Conservation (phyloP, 2,329 filamentous ascomycete genomes). For the Colletotrichum tofieldiae region DNA sequence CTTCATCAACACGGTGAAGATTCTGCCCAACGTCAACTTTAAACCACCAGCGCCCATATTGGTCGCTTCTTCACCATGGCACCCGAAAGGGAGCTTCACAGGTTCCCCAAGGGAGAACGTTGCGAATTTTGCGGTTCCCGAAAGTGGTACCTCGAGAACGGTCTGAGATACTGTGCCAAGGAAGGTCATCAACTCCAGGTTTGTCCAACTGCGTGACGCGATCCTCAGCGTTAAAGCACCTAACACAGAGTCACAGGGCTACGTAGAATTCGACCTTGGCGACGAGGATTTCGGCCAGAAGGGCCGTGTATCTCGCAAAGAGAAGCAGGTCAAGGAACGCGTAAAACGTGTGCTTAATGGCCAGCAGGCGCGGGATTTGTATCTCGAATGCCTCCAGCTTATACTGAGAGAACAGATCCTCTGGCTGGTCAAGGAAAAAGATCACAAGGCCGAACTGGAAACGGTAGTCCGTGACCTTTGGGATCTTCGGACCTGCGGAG, state of each 20-base stretch:
- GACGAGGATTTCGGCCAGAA: slow-evolving; percentile 79
- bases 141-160: slow-evolving; percentile 82
- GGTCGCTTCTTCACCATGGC: slow-evolving; percentile 52
- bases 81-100: slow-evolving; percentile 61
- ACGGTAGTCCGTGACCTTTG: slow-evolving; percentile 87
- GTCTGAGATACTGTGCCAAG: slow-evolving; percentile 80
- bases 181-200: slow-evolving; percentile 87
- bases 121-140: slow-evolving; percentile 79
- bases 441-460: slow-evolving; percentile 82
- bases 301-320: slow-evolving; percentile 69
- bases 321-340: slow-evolving; percentile 71
- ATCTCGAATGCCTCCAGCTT: slow-evolving; percentile 87
- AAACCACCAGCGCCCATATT: neutral
- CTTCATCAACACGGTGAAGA: slow-evolving; percentile 14
- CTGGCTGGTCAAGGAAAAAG: slow-evolving; percentile 78
- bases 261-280: slow-evolving; percentile 69
- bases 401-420: slow-evolving; percentile 86
- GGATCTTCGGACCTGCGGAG: slow-evolving; percentile 75
- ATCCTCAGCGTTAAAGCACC: neutral
- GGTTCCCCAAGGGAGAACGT: slow-evolving; percentile 67
- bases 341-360: slow-evolving; percentile 74
- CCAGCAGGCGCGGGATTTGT: slow-evolving; percentile 80
- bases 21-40: slow-evolving; percentile 1
- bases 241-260: slow-evolving; percentile 57
- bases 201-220: slow-evolving; percentile 43